Percentiles rank a stretch among this genome's conserved stretches.
These are phyloP conservation scores for Phytopythium chamaehyphon DNA, from an alignment of 352 stramenopile genomes.

Conservation along the genomic window DNA sequence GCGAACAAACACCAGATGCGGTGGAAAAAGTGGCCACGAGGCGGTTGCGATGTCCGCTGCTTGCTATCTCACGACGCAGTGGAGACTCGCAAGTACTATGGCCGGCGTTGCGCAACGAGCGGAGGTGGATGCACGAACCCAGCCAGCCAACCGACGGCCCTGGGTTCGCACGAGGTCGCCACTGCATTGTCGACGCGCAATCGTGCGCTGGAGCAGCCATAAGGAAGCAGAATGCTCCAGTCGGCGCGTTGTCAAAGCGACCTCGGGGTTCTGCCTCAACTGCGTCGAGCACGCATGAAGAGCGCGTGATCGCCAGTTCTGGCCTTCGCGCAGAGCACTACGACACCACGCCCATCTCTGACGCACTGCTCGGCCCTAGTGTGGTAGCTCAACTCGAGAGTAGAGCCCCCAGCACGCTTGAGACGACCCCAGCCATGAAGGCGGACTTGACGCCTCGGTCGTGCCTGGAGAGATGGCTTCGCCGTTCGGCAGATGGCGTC, in stretches of 20 bases:
- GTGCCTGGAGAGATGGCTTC: too few relatives aligned
- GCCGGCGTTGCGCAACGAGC: constrained; percentile 2
- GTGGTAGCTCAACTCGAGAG: neutral
- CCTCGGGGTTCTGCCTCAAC: too few relatives aligned
- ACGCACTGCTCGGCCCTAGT: neutral
- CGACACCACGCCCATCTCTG: neutral
- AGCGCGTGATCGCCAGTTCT: too few relatives aligned
- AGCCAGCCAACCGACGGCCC: too few relatives aligned
- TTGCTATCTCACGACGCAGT: neutral
- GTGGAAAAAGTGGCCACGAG: neutral
- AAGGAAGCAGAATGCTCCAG: too few relatives aligned
- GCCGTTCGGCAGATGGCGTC: too few relatives aligned
- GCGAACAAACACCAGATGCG: too few relatives aligned
- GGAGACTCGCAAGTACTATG: neutral
- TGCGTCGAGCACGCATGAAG: too few relatives aligned
- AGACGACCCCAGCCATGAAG: constrained; percentile 1
- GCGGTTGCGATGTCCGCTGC: neutral
- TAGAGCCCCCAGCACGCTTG: neutral
- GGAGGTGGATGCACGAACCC: neutral
- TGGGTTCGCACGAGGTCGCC: too few relatives aligned
- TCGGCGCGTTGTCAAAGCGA: too few relatives aligned
- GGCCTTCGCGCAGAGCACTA: neutral
- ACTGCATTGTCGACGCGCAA: too few relatives aligned
- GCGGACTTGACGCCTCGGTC: neutral
- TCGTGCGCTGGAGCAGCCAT: too few relatives aligned